Evolutionary conservation across 129 eudicot species (phyloP).

Genomic region (Helianthus annuus): DNA sequence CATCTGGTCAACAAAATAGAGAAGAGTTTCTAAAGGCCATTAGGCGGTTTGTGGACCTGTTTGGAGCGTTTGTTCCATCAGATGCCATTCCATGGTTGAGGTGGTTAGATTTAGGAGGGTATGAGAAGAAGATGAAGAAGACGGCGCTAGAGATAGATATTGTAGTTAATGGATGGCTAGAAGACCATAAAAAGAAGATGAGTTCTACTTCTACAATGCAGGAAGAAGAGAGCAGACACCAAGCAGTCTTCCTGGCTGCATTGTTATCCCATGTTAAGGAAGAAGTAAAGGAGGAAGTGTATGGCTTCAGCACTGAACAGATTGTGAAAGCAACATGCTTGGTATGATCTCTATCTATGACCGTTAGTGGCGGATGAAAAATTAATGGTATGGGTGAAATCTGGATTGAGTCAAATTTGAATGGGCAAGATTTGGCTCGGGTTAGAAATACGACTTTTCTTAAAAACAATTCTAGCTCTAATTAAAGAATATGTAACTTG

Average conservation of each 20-base stretch:
- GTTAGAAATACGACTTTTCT: no score
- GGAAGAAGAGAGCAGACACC: no score
- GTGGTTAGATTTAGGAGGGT: slow-evolving; percentile 15
- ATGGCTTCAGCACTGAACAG: slow-evolving; percentile 4
- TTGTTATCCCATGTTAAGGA: background rate
- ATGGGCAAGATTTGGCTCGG: no score
- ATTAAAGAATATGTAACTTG: no score
- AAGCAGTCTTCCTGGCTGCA: background rate
- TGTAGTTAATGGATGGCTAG: background rate
- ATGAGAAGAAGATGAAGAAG: background rate
- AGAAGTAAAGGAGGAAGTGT: background rate
- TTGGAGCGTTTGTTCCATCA: slow-evolving; percentile 18
- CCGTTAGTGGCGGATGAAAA: no score
- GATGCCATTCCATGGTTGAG: slow-evolving; percentile 22
- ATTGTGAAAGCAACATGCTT: no score
- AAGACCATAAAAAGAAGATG: background rate
- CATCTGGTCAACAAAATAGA: background rate
- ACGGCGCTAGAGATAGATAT: background rate
- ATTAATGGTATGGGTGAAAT: no score
- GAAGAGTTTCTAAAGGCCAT: background rate
- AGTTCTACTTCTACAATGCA: background rate
- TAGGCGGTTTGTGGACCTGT: background rate
- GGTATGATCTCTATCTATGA: no score
- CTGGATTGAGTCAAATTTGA: no score
- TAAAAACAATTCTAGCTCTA: no score